Evolutionary conservation across 108 stramenopile species (phyloP).

Genomic region (Schizochytrium sp.): DNA sequence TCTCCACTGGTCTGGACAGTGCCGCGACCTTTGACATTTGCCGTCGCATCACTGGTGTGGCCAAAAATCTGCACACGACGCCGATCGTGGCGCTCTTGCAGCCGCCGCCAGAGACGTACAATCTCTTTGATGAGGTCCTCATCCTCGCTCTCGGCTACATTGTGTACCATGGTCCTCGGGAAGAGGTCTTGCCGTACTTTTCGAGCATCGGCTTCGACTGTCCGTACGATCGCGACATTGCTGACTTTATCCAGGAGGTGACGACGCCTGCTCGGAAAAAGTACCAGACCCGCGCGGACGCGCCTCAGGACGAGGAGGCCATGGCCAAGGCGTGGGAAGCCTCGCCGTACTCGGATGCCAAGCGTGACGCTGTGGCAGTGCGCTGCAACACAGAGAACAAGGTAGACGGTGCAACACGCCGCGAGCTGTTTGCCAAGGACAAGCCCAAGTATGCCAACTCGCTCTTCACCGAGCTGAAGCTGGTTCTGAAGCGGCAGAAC

Average conservation of each 20-base stretch:
- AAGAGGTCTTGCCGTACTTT: slow-evolving; percentile 44
- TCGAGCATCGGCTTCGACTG: slow-evolving; percentile 53
- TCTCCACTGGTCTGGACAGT: neutral
- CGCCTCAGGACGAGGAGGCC: neutral
- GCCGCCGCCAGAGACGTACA: neutral
- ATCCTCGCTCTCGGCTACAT: neutral
- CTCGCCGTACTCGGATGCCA: neutral
- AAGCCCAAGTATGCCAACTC: slow-evolving; percentile 33
- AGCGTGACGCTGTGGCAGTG: neutral
- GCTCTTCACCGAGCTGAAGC: neutral
- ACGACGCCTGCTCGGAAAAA: neutral
- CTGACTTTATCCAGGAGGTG: slow-evolving; percentile 55
- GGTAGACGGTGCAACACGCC: neutral
- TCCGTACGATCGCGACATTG: slow-evolving; percentile 64
- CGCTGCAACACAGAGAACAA: neutral
- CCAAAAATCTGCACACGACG: neutral
- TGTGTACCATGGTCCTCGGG: neutral
- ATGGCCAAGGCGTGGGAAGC: neutral
- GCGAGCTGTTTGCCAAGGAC: slow-evolving; percentile 19
- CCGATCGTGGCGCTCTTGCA: neutral
- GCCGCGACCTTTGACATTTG: slow-evolving; percentile 20
- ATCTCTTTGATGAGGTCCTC: neutral
- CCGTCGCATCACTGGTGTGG: neutral
- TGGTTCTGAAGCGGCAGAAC: neutral
- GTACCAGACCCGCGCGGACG: neutral